These are phyloP conservation scores for Penicillium waksmanii DNA, from an alignment of 495 filamentous ascomycete species.

Conservation along the genomic window DNA sequence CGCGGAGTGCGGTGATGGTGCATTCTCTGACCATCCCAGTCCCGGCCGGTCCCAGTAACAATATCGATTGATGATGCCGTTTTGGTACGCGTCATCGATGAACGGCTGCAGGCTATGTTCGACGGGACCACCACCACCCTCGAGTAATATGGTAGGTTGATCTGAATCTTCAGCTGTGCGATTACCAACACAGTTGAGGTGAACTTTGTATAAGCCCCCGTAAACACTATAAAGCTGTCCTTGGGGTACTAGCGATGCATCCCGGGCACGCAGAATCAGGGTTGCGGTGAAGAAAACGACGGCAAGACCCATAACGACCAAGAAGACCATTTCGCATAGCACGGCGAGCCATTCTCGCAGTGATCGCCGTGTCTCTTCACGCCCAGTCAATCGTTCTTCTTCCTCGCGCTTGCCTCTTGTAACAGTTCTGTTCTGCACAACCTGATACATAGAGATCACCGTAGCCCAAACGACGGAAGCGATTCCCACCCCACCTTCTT, in stretches of 20 bases:
- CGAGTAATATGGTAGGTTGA: conserved; percentile 73
- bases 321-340: conserved; percentile 70
- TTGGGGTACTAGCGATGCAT: conserved; percentile 68
- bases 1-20: conserved; percentile 88
- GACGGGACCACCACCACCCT: conserved; percentile 78
- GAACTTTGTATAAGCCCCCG: conserved; percentile 78
- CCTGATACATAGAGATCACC: conserved; percentile 64
- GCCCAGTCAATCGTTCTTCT: conserved; percentile 88
- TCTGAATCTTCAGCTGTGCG: conserved; percentile 48
- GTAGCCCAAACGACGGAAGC: conserved; percentile 79
- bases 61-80: conserved; percentile 80
- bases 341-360: conserved; percentile 83
- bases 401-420: conserved; percentile 90
- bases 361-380: conserved; percentile 82
- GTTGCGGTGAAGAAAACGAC: conserved; percentile 76
- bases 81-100: conserved; percentile 61
- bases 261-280: conserved; percentile 74
- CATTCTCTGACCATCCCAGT: conserved; percentile 87
- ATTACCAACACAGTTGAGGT: conserved; percentile 82
- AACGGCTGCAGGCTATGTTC: conserved; percentile 74
- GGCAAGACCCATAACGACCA: conserved; percentile 66
- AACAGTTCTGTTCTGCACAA: conserved; percentile 70
- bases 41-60: conserved; percentile 97
- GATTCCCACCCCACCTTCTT: conserved; percentile 91
- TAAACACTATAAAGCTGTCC: conserved; percentile 80